Base-by-base conservation (phyloP, 2,329 filamentous ascomycete genomes). In the Neurospora crassa region DNA sequence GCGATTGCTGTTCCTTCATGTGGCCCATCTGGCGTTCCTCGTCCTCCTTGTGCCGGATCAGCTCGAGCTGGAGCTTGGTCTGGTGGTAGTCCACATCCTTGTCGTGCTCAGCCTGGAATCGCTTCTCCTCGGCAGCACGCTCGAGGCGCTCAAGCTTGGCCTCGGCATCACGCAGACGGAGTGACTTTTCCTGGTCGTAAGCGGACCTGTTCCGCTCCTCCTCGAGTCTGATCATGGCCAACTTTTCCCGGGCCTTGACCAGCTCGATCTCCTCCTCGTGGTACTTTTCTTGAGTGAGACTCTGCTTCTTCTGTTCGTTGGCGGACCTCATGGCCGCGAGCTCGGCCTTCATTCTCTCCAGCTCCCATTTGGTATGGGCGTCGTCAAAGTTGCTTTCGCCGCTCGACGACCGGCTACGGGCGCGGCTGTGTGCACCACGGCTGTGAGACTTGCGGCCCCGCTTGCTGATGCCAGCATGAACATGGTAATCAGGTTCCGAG, bases 251-350 rank as follows among this genome's bases (percentile, higher is more conserved):
- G 37, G 83, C 82, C 11, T 76, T 81, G 69, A 83, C 82, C 29
- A 88, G 81, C 75, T 88, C 86, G 18, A 85, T 83, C 53, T 84
- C 78, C 75, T 74, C 79, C 73, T 72, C 76, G 75, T 77, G 79
- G 74, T 74, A 78, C 75, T 78, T 70, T 10, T 76, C 73, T n/a
- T 72, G 72, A 71, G 74, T 73, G n/a, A 75, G 76, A 72, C 84
- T 81, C 14, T 85, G 83, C 70, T 83, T 74, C 68, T 80, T 68
- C 40, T 47, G 68, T 68, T 83, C 79, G 40, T 78, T 74, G 47
- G 79, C 80, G n/a, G 85, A 74, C 72, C 81, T 82, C 34, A 87
- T 76, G 40, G 82, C 81, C 71, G 83, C 80, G 10, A 87, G 82
- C 76, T 85, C 81, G 34, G 84, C 83, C 37, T 82, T 81, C 47